These are phyloP conservation scores for Chrysophaeum taylorii DNA, from an alignment of 352 stramenopile genomes.

Conservation along the genomic window DNA sequence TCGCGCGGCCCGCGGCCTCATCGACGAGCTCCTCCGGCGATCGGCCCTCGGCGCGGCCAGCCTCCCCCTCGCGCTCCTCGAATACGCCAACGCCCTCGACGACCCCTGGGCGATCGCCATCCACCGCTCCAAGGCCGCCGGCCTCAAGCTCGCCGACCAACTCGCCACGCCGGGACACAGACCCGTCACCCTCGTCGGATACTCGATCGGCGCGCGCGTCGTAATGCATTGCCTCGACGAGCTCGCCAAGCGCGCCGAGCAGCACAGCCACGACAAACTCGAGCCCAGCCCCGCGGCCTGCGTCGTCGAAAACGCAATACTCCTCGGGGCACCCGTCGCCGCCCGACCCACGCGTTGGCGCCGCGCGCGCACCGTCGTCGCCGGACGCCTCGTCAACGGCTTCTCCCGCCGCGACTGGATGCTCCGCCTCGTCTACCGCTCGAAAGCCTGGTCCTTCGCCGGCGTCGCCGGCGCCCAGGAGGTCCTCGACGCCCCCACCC, in stretches of 20 bases:
- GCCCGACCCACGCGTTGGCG: slow-evolving; percentile 53
- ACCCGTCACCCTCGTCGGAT: slow-evolving; percentile 73
- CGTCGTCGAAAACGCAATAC: slow-evolving; percentile 70
- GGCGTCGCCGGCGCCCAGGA: neutral
- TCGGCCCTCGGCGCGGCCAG: slow-evolving; percentile 57
- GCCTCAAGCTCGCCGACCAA: slow-evolving; percentile 56
- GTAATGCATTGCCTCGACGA: slow-evolving; percentile 76
- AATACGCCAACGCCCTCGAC: slow-evolving; percentile 60
- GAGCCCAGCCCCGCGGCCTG: slow-evolving; percentile 24
- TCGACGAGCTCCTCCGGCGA: slow-evolving; percentile 62
- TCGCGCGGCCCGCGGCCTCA: slow-evolving; percentile 15
- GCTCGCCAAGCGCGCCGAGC: slow-evolving; percentile 43
- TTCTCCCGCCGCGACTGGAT: slow-evolving; percentile 77
- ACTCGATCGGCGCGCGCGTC: slow-evolving; percentile 69
- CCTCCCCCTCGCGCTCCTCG: slow-evolving; percentile 56
- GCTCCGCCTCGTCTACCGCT: slow-evolving; percentile 74
- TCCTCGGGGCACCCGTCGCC: slow-evolving; percentile 64
- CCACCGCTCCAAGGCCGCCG: slow-evolving; percentile 55
- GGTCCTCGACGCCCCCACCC: slow-evolving; percentile 43
- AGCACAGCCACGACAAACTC: slow-evolving; percentile 8
- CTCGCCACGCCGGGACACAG: slow-evolving; percentile 54
- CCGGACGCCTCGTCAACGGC: slow-evolving; percentile 63
- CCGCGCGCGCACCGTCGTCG: slow-evolving; percentile 34
- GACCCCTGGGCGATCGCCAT: slow-evolving; percentile 67
- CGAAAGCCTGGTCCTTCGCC: slow-evolving; percentile 36